phyloP scores from a whole-genome alignment of 768 basidiomycete genomes.

The Hericium rajendrae region DNA sequence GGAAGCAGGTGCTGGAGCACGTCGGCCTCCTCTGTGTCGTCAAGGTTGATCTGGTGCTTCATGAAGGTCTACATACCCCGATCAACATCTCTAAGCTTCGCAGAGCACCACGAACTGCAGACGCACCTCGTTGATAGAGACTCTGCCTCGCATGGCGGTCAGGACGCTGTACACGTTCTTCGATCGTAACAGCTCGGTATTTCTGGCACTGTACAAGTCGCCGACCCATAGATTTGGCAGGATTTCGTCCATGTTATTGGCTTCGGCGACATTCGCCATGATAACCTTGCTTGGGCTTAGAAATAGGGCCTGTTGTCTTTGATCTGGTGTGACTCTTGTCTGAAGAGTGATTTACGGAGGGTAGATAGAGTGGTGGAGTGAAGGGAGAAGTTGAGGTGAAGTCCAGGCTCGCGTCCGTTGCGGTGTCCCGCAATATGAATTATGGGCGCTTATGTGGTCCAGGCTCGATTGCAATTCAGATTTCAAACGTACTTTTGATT shows the following conservation, averaged over 20 bases:
- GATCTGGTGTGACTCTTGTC: not conserved
- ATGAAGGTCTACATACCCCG: slow-evolving; percentile 54
- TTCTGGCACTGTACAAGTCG: slow-evolving; percentile 58
- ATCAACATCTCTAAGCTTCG: not conserved
- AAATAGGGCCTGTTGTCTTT: not conserved
- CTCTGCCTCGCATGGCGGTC: slow-evolving; percentile 59
- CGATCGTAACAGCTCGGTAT: slow-evolving; percentile 50
- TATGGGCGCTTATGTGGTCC: not conserved
- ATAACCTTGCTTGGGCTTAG: not conserved
- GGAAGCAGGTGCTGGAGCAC: slow-evolving; percentile 70
- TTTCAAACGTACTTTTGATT: too few relatives aligned
- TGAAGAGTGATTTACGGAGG: not conserved
- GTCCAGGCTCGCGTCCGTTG: not conserved
- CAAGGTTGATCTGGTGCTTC: slow-evolving; percentile 68
- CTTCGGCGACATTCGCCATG: slow-evolving; percentile 7
- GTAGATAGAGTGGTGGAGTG: not conserved
- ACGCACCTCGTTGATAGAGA: slow-evolving; percentile 56
- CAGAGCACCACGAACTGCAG: not conserved
- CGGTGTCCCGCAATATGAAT: not conserved
- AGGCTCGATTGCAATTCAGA: not conserved
- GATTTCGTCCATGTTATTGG: slow-evolving; percentile 60
- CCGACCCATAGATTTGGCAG: slow-evolving; percentile 80
- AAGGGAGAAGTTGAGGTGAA: not conserved
- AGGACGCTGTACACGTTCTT: slow-evolving; percentile 71
- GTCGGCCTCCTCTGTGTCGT: slow-evolving; percentile 69